A percentile compares a stretch with the other conserved stretches of the same genome.
Evolutionary conservation across 257 asterid species (phyloP).

Genomic region (Rauvolfia tetraphylla): DNA sequence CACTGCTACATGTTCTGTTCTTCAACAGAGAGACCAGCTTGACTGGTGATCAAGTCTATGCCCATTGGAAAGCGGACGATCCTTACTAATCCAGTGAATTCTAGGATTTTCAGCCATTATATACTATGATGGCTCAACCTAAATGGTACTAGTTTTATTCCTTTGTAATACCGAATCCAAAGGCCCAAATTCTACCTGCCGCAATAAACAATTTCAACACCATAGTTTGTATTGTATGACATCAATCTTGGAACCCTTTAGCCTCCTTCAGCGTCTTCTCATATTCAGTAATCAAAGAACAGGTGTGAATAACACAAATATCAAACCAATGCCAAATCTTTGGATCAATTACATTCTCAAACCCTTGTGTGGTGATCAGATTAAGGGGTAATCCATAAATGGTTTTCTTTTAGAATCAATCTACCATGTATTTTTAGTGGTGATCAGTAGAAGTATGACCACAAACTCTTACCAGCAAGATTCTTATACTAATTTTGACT

Average conservation of each 20-base stretch:
- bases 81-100: neutral
- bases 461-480: neutral
- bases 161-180: neutral
- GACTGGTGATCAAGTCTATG: neutral
- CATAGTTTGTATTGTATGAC: neutral
- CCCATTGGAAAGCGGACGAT: neutral
- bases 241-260: neutral
- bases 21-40: neutral
- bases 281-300: neutral
- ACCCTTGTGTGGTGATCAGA: neutral
- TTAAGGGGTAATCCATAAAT: neutral
- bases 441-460: neutral
- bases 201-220: neutral
- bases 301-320: neutral
- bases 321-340: neutral
- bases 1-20: neutral
- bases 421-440: neutral
- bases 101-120: neutral
- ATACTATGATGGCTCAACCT: neutral
- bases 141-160: neutral
- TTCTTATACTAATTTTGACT: neutral
- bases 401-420: neutral
- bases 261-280: neutral
- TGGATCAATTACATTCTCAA: neutral
- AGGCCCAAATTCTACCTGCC: neutral